These are phyloP conservation scores for Umbellularia californica DNA, from an alignment of 164 flowering plant species.

Conservation along the genomic window DNA sequence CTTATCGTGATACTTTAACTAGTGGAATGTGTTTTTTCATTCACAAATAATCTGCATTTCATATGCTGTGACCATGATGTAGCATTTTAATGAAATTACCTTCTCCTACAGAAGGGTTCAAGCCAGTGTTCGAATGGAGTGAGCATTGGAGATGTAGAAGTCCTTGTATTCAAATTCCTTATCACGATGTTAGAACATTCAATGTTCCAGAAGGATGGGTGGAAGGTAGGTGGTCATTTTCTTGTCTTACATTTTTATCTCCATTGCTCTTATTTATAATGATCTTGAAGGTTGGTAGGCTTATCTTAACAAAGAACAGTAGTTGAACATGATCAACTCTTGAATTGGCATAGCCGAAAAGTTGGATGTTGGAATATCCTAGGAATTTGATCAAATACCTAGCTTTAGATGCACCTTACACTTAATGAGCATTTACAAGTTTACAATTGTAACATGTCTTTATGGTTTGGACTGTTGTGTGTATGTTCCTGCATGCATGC, in stretches of 20 bases:
- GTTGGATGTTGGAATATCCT: too few species aligned
- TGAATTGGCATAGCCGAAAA: too few species aligned
- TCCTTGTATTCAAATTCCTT: constrained; percentile 79
- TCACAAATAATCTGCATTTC: neutral
- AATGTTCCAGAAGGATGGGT: constrained; percentile 97
- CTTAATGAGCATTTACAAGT: too few species aligned
- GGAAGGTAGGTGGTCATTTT: constrained; percentile 63
- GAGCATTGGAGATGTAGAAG: constrained; percentile 81
- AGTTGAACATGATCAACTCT: too few species aligned
- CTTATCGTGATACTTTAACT: neutral
- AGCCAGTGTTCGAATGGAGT: constrained; percentile 36
- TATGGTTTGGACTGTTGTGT: too few species aligned
- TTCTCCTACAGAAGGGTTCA: constrained; percentile 49
- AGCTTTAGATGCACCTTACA: too few species aligned
- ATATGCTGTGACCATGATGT: neutral
- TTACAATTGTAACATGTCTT: too few species aligned
- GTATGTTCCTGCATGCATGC: too few species aligned
- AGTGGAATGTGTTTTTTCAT: neutral
- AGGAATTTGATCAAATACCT: too few species aligned
- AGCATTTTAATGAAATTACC: constrained; percentile 1
- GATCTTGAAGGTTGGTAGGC: neutral
- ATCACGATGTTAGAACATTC: constrained; percentile 92
- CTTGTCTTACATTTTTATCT: neutral
- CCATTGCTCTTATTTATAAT: neutral
- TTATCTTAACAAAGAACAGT: neutral